Conservation (phyloP, 495 filamentous ascomycete species). For the Xylaria castorea region DNA sequence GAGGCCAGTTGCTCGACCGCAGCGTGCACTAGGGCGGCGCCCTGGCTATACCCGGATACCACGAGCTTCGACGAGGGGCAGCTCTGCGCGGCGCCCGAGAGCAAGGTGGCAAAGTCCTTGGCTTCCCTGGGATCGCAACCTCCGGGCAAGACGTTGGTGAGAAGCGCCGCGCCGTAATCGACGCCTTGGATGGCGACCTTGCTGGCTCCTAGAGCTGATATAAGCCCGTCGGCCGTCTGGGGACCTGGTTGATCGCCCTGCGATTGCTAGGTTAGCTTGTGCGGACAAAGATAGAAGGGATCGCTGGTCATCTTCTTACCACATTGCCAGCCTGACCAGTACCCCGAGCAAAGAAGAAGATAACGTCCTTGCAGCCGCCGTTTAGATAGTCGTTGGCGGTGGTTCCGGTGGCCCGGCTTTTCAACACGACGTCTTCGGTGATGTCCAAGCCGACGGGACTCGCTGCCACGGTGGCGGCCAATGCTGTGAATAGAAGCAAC, state of each 20-base stretch:
- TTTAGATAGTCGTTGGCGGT: slow-evolving; percentile 43
- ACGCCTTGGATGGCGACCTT: slow-evolving; percentile 17
- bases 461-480: slow-evolving; percentile 30
- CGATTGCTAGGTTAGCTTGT: background rate
- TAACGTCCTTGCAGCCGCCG: slow-evolving; percentile 42
- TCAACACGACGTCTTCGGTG: slow-evolving; percentile 5
- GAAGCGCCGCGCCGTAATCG: slow-evolving; percentile 24
- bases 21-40: slow-evolving; percentile 52
- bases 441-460: slow-evolving; percentile 27
- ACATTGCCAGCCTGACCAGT: slow-evolving; percentile 53
- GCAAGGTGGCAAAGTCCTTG: slow-evolving; percentile 11
- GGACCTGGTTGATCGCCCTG: background rate
- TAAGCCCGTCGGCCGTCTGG: slow-evolving; percentile 1
- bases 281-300: background rate
- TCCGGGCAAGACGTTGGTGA: slow-evolving; percentile 2
- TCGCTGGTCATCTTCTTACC: slow-evolving; percentile 33
- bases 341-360: slow-evolving; percentile 51
- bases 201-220: background rate
- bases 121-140: slow-evolving; percentile 17
- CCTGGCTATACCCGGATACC: slow-evolving; percentile 44
- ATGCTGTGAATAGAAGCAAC: background rate
- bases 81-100: background rate
- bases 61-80: slow-evolving; percentile 16
- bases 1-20: slow-evolving; percentile 45
- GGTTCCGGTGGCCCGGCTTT: slow-evolving; percentile 14